These are phyloP conservation scores for Dendrobium chrysotoxum DNA, from an alignment of 106 monocot genomes.

Conservation along the genomic window DNA sequence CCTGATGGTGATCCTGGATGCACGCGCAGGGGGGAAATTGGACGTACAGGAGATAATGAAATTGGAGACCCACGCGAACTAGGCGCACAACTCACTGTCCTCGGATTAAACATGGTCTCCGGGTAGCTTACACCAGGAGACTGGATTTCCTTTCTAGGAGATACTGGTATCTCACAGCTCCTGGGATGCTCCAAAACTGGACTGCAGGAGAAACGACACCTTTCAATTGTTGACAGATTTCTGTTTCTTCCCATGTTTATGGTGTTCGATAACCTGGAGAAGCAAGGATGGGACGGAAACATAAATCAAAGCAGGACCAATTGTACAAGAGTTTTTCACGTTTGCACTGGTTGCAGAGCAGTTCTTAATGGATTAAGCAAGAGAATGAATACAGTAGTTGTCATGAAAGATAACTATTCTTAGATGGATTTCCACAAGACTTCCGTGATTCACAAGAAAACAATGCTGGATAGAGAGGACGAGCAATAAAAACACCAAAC, in stretches of 20 bases:
- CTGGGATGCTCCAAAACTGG: constrained; percentile 23
- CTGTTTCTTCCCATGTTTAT: constrained; percentile 22
- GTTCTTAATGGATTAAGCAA: neutral
- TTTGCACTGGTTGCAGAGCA: neutral
- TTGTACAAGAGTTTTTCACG: neutral
- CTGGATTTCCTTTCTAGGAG: constrained; percentile 20
- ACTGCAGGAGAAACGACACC: constrained; percentile 12
- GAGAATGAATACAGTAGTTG: neutral
- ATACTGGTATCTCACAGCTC: constrained; percentile 7
- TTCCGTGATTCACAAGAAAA: neutral
- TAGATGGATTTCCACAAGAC: neutral
- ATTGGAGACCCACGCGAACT: constrained; percentile 23
- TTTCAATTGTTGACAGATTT: constrained; percentile 14
- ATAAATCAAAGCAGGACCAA: neutral
- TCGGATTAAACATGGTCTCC: constrained; percentile 4
- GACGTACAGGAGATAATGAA: constrained; percentile 24
- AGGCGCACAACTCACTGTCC: constrained; percentile 19
- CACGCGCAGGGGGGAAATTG: constrained; percentile 10
- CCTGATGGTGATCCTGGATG: constrained; percentile 20
- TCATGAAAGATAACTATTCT: neutral
- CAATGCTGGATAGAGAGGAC: neutral
- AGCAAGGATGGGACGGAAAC: neutral
- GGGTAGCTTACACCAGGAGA: constrained; percentile 7
- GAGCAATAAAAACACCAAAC: no score
- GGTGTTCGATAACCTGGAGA: constrained; percentile 22